These are phyloP conservation scores for Carex myosuroides DNA, from an alignment of 176 grass and related monocot genomes.

Conservation along the genomic window DNA sequence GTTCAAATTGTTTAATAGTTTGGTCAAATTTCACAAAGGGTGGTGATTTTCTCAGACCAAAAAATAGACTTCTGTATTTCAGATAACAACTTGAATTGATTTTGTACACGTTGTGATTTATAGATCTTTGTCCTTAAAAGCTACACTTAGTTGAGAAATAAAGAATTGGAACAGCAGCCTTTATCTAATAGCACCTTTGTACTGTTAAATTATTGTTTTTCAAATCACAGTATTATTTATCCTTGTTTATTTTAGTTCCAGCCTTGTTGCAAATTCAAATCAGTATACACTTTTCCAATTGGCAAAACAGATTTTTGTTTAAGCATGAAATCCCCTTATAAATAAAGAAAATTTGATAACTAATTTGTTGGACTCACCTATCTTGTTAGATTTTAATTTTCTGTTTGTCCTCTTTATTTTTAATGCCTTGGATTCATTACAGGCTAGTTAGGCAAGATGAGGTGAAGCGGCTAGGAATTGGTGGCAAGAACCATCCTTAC, in stretches of 20 bases:
- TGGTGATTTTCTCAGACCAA: background rate
- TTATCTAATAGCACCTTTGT: background rate
- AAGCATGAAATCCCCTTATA: background rate
- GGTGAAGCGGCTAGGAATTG: slow-evolving; percentile 20
- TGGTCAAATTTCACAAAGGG: background rate
- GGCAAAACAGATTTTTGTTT: background rate
- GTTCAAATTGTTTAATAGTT: background rate
- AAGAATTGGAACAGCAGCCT: background rate
- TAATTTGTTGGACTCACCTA: background rate
- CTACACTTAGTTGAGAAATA: background rate
- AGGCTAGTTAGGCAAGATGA: slow-evolving; percentile 22
- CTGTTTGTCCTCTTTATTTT: slow-evolving; percentile 1
- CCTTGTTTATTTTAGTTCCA: background rate
- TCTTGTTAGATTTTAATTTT: background rate
- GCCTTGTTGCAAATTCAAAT: background rate
- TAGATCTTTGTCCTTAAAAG: background rate
- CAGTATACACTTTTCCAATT: background rate
- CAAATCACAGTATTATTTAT: background rate
- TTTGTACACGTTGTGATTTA: background rate
- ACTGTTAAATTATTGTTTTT: background rate
- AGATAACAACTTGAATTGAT: background rate
- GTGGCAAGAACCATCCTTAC: slow-evolving; percentile 25
- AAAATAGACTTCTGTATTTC: background rate
- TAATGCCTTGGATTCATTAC: background rate
- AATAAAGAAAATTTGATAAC: background rate